Base-by-base conservation (phyloP, 148 eudicot species). In the Cornus suecica region DNA sequence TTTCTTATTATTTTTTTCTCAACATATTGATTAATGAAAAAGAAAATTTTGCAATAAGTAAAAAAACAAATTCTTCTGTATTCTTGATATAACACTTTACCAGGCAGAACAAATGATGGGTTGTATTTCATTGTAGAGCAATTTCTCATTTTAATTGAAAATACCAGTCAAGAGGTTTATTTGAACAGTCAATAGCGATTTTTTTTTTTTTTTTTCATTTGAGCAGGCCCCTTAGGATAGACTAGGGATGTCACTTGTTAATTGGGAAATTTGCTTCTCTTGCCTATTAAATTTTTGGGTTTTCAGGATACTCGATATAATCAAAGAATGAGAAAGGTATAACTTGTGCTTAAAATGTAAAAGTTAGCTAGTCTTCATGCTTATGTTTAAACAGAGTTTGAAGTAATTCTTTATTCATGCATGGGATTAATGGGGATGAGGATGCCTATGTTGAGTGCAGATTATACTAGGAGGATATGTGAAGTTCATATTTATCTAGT, bases 81-180 rank as follows among this genome's bases (percentile, higher is more conserved):
- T 15, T 68, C 32, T 66, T 48, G 10, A 41, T 70, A 34, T 24
- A 69, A 60, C 18, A 54, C 32, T 27, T 61, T 69, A 48, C 73
- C 31, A 15, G 37, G 37, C 10, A 25, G 24, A 37, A 10, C 0
- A 10, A 37, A 37, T 6, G 42, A 37, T 37, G 42, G 42, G 42
- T 37, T 74, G 11, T 23, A 31, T 63, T 31, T 3, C 13, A 30
- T 22, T 52, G 58, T 5, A 52, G 58, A 14, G 18, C 20, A 52
- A 0, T 52, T 52, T 8, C 22, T 52, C 58, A 52, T 14, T 52
- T 52, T 14, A 1, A 20, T 22, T 15, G 3, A 1, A 52, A 52
- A 52, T 52, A 52, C 20, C 22, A 4, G 58, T 52, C 58, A 11
- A 11, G 58, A 14, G 22, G 20, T 15, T 52, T 20, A 20, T 14